Percentiles rank a stretch among this genome's conserved stretches.
Conservation (phyloP, 2,329 filamentous ascomycete species). For the Alternaria hordeiaustralica region DNA sequence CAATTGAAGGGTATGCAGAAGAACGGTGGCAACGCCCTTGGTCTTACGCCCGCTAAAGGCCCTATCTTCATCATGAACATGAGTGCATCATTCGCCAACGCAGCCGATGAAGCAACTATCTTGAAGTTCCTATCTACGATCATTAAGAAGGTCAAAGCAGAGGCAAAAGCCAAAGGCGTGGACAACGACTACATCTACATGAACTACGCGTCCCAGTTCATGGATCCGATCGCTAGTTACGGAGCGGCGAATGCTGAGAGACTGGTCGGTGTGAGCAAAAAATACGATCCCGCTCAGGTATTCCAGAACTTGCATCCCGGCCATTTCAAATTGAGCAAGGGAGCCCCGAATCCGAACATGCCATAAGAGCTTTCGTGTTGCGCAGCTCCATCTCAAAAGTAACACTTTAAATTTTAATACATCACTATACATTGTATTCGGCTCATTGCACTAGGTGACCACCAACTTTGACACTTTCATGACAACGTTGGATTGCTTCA, state of each 20-base stretch:
- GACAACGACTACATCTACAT: conserved; percentile 45
- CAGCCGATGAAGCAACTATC: conserved; percentile 27
- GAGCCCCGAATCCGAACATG: conserved; percentile 6
- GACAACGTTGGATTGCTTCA: too few species aligned
- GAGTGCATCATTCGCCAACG: conserved; percentile 21
- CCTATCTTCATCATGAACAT: conserved; percentile 30
- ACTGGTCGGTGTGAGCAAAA: conserved; percentile 41
- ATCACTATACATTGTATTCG: too few species aligned
- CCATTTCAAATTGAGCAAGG: conserved; percentile 66
- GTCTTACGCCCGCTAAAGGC: conserved; percentile 27
- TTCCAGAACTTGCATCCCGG: conserved; percentile 46
- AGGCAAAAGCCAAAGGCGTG: conserved; percentile 22
- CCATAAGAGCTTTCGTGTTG: not conserved
- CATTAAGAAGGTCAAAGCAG: conserved; percentile 23
- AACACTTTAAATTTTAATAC: too few species aligned
- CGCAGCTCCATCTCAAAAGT: too few species aligned
- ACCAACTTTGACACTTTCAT: too few species aligned
- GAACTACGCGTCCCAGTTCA: conserved; percentile 54
- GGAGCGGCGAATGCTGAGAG: conserved; percentile 44
- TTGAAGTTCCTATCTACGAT: conserved; percentile 25
- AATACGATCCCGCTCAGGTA: conserved; percentile 50
- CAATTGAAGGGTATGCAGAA: conserved; percentile 32
- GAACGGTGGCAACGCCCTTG: conserved; percentile 39
- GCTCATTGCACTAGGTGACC: too few species aligned
- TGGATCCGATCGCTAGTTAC: conserved; percentile 43